phyloP scores from a whole-genome alignment of 2,329 filamentous ascomycete genomes.

The Bipolaris gigantea region DNA sequence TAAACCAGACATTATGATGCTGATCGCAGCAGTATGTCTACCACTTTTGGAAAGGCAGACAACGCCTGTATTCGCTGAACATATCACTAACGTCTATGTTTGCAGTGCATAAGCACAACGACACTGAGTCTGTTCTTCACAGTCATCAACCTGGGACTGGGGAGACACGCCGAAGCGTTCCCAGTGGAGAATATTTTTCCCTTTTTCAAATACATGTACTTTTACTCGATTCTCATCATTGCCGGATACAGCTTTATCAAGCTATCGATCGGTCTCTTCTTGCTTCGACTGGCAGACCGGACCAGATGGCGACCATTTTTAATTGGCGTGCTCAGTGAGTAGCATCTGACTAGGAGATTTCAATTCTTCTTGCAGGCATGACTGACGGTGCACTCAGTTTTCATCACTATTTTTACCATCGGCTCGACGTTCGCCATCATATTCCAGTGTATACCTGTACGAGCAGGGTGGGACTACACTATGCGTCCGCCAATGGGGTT shows the following conservation, averaged over 20 bases:
- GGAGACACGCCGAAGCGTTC: slow-evolving; percentile 47
- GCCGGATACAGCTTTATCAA: slow-evolving; percentile 52
- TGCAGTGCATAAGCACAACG: slow-evolving; percentile 17
- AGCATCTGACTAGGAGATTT: background rate
- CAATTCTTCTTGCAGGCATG: background rate
- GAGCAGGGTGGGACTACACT: slow-evolving; percentile 48
- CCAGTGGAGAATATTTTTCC: slow-evolving; percentile 31
- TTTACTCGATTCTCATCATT: slow-evolving; percentile 53
- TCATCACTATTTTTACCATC: slow-evolving; percentile 31
- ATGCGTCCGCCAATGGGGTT: slow-evolving; percentile 28
- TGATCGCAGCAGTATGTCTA: slow-evolving; percentile 19
- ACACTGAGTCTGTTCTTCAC: slow-evolving; percentile 24
- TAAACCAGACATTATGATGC: slow-evolving; percentile 45
- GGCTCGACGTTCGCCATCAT: slow-evolving; percentile 28
- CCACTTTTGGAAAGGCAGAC: background rate
- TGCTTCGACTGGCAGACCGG: slow-evolving; percentile 48
- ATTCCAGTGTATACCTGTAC: slow-evolving; percentile 44
- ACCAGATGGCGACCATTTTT: slow-evolving; percentile 45
- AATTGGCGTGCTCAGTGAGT: slow-evolving; percentile 48
- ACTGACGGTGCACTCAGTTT: slow-evolving; percentile 7
- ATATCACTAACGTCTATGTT: background rate
- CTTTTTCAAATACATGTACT: slow-evolving; percentile 46
- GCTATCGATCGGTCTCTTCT: slow-evolving; percentile 52
- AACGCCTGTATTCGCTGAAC: background rate
- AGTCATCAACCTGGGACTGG: slow-evolving; percentile 47